Evolutionary conservation across 352 stramenopile species (phyloP), one percentile per base, ranked within the genome.

Genomic region (Pythium myriotylum): DNA sequence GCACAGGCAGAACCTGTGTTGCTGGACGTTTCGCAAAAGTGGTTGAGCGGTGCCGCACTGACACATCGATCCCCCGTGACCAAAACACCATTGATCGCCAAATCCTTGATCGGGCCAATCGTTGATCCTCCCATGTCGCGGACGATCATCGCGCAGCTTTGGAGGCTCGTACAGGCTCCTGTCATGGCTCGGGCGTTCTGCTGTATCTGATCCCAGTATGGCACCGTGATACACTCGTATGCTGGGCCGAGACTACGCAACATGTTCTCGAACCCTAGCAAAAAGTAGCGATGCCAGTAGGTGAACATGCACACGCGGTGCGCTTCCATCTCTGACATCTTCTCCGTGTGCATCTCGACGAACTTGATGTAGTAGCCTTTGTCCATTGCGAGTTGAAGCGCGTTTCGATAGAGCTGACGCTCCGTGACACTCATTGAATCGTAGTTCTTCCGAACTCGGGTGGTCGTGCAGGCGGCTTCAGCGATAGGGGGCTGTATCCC

Each of bases 181-280:
- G 53, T 56, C 5, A 67, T 47, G 9, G n/a, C 17, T 4, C 56
- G 65, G 9, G 70, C 67, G 4, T 65, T 65, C 4, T 68, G 46
- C 6, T 71, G 42, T 24, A 89, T 60, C 19, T 85, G 54, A 57
- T 91, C 79, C 80, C 73, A 89, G 43, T 79, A 79, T 17, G 82
- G 82, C 4, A 91, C 22, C 8, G 82, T 89, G 1, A 91, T n/a
- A 37, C 82, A 91, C 22, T 55, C 57, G 54, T 71, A 91, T 47
- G 70, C 39, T 0, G 55, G 2, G 1, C 43, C 67, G 2, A 85
- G 59, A 26, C 70, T 80, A 3, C 81, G 77, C 4, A 91, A 70
- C 81, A 91, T 91, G 62, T 91, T 91, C 48, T 91, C 81, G 42
- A 83, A 91, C 2, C 68, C 82, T 14, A 91, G 42, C 1, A 89